Evolutionary conservation across 345 rosid species (phyloP).

Genomic region (Salix viminalis): DNA sequence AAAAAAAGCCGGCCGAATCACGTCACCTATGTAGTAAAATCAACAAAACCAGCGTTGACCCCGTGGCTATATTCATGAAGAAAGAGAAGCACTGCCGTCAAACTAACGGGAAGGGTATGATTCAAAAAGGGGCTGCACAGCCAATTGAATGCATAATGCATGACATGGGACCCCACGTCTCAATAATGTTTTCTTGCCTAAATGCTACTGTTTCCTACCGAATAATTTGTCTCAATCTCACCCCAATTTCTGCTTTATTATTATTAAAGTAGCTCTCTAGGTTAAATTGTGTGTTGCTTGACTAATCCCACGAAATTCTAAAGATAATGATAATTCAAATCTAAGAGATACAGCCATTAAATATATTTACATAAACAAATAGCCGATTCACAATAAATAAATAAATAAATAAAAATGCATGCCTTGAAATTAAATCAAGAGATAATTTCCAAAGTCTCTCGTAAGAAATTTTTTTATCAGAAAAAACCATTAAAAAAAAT

Average conservation of each 20-base stretch:
- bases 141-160: neutral
- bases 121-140: neutral
- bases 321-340: too few species aligned
- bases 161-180: neutral
- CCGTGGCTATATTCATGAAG: neutral
- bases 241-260: too few species aligned
- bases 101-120: neutral
- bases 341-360: neutral
- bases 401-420: too few species aligned
- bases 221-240: neutral
- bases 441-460: too few species aligned
- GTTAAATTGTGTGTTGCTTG: too few species aligned
- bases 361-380: neutral
- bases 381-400: neutral
- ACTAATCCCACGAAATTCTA: too few species aligned
- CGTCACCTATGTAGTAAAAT: neutral
- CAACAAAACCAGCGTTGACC: constrained; percentile 1
- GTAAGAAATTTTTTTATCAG: too few species aligned
- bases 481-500: too few species aligned
- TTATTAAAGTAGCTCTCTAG: too few species aligned
- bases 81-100: neutral
- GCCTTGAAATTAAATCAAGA: too few species aligned
- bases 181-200: neutral
- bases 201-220: neutral
- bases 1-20: too few species aligned